Evolutionary conservation across 345 rosid genomes (phyloP).

Genomic region (Brassica nigra): DNA sequence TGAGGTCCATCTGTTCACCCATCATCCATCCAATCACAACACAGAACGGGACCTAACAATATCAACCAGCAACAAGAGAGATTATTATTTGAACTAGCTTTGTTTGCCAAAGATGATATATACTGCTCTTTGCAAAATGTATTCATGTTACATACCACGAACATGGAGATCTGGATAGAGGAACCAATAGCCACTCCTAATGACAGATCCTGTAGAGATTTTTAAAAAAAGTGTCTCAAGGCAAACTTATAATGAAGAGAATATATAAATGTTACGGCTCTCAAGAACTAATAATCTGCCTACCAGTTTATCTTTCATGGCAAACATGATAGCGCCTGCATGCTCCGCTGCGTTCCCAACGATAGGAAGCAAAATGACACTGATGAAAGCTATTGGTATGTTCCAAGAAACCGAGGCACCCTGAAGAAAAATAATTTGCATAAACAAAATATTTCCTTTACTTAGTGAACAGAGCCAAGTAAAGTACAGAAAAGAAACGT

Average conservation of each 20-base stretch:
- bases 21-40: conserved; percentile 85
- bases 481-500: neutral
- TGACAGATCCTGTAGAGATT: conserved; percentile 78
- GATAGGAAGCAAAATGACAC: conserved; percentile 92
- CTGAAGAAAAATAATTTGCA: conserved; percentile 38
- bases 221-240: conserved; percentile 3
- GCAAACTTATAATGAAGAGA: neutral
- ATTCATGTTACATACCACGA: conserved; percentile 64
- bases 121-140: conserved; percentile 11
- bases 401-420: conserved; percentile 82
- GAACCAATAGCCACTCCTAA: conserved; percentile 98
- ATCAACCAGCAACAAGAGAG: neutral
- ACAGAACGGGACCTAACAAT: conserved; percentile 67
- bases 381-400: conserved; percentile 84
- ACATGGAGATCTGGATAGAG: conserved; percentile 96
- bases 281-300: conserved; percentile 22
- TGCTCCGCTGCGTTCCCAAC: conserved; percentile 99
- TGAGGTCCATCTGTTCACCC: conserved; percentile 81
- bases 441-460: neutral
- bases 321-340: conserved; percentile 95
- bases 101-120: conserved; percentile 18
- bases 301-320: conserved; percentile 98
- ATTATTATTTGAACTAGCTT: conserved; percentile 7
- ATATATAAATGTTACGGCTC: conserved; percentile 12
- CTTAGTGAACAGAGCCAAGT: neutral